A percentile compares a stretch with the other conserved stretches of the same genome.
Evolutionary conservation across 2,329 filamentous ascomycete genomes (phyloP).

Genomic region (Magnaporthiopsis poae): DNA sequence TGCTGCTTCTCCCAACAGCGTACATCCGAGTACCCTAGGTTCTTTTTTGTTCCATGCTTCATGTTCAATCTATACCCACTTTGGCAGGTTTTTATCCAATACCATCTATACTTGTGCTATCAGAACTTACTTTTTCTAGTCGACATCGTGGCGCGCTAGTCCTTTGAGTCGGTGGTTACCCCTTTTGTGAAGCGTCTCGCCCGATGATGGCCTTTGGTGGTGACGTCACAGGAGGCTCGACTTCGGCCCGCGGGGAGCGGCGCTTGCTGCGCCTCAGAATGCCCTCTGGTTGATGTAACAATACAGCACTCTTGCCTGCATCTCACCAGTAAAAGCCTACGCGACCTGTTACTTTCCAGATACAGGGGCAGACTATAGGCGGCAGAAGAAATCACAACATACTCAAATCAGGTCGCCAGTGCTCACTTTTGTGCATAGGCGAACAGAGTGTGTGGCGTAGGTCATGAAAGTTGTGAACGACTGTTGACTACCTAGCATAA

Average conservation of each 20-base stretch:
- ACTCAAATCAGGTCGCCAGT: too few species aligned
- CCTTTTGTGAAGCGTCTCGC: not conserved
- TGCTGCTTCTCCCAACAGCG: not conserved
- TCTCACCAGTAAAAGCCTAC: too few species aligned
- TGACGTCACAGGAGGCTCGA: not conserved
- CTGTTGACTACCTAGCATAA: not conserved
- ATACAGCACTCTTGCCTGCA: not conserved
- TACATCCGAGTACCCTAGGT: not conserved
- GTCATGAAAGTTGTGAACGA: not conserved
- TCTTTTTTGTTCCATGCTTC: not conserved
- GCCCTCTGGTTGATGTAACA: not conserved
- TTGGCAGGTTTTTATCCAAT: not conserved
- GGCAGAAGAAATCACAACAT: too few species aligned
- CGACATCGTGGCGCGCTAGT: not conserved
- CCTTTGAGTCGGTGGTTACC: not conserved
- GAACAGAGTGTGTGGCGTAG: not conserved
- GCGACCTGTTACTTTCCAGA: too few species aligned
- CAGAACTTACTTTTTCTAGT: not conserved
- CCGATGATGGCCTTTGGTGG: not conserved
- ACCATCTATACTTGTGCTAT: not conserved
- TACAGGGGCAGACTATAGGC: too few species aligned
- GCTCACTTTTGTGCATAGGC: too few species aligned
- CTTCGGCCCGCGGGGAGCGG: not conserved
- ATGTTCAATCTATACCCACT: slow-evolving; percentile 3
- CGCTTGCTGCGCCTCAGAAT: not conserved